Evolutionary conservation across 2,329 filamentous ascomycete genomes (phyloP), one percentile per base, ranked within the genome.

Genomic region (Fusarium hainanense): DNA sequence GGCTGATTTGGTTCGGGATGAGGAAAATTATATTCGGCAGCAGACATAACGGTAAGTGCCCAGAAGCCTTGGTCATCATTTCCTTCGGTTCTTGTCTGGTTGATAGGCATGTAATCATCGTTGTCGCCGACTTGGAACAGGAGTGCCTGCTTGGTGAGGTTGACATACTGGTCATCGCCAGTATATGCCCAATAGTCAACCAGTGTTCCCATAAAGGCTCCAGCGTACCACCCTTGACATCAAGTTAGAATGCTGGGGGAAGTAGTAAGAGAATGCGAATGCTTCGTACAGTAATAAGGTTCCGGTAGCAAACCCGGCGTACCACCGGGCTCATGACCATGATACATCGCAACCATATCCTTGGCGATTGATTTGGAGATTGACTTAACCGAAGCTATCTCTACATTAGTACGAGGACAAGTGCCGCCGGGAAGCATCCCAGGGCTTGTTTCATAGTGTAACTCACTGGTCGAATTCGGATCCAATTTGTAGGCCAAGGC

Each of bases 141-240:
- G 72, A 97, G 85, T 14, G 87, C 93, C 68, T 92, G 84, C 37
- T 84, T 85, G 18, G 88, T 87, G 43, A 92, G 81, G 18, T 89
- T 82, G 76, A 94, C 94, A 81, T 92, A 96, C 34, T 85, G 85
- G 6, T 85, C 81, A 75, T 95, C 92, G 21, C 89, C 90, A 0
- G 92, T 95, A 77, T 93, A 93, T 76, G 90, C 92, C 92, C 92
- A 97, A 78, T 96, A 96, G 74, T 96, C 92, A 55, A 97, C 84
- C 67, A 96, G 82, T 4, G 90, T 84, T 23, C 87, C 88, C 79
- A 90, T 85, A 83, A 94, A 89, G 59, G 91, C 91, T 54, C 92
- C 92, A 13, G 85, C 90, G 80, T 92, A 91, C 92, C 89, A 94
- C 86, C 86, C 85, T 88, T 8, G 23, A 59, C 12, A 58, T 48